phyloP scores from a whole-genome alignment of 2,329 filamentous ascomycete species.

The Bimuria novae-zelandiae region DNA sequence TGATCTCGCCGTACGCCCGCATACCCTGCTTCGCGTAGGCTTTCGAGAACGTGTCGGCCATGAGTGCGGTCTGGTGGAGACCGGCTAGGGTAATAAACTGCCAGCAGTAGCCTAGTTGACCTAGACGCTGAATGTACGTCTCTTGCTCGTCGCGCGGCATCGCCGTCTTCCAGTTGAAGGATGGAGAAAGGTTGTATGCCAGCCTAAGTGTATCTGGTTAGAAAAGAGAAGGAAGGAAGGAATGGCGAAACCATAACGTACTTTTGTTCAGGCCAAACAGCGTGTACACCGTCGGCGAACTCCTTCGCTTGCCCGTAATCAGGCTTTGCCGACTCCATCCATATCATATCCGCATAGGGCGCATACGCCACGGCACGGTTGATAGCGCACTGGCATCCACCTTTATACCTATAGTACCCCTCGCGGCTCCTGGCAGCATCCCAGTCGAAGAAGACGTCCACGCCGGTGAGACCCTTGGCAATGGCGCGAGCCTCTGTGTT shows the following conservation, averaged over 20 bases:
- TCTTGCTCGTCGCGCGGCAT: constrained; percentile 92
- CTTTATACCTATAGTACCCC: constrained; percentile 91
- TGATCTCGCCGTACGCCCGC: constrained; percentile 94
- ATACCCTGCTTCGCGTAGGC: constrained; percentile 84
- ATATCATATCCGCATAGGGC: constrained; percentile 93
- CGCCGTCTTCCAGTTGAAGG: constrained; percentile 99
- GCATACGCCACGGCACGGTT: constrained; percentile 91
- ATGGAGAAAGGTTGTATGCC: constrained; percentile 96
- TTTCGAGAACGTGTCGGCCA: constrained; percentile 84
- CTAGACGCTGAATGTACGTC: constrained; percentile 93
- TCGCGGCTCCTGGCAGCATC: constrained; percentile 90
- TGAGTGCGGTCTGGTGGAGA: constrained; percentile 92
- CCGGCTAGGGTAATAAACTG: constrained; percentile 99
- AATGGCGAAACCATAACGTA: constrained; percentile 55
- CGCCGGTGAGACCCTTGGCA: constrained; percentile 75
- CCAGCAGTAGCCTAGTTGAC: constrained; percentile 93
- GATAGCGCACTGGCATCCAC: constrained; percentile 87
- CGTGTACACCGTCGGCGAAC: constrained; percentile 91
- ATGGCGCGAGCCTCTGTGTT: constrained; percentile 80
- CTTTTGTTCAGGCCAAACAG: constrained; percentile 96
- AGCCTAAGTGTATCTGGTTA: constrained; percentile 61
- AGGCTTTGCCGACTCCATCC: constrained; percentile 99
- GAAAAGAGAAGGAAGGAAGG: constrained; percentile 4
- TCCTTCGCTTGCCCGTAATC: constrained; percentile 90
- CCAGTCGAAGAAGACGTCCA: constrained; percentile 92